A percentile compares a stretch with the other conserved stretches of the same genome.
Conservation (phyloP, 768 basidiomycete species). For the Hirschioporus abietinus region DNA sequence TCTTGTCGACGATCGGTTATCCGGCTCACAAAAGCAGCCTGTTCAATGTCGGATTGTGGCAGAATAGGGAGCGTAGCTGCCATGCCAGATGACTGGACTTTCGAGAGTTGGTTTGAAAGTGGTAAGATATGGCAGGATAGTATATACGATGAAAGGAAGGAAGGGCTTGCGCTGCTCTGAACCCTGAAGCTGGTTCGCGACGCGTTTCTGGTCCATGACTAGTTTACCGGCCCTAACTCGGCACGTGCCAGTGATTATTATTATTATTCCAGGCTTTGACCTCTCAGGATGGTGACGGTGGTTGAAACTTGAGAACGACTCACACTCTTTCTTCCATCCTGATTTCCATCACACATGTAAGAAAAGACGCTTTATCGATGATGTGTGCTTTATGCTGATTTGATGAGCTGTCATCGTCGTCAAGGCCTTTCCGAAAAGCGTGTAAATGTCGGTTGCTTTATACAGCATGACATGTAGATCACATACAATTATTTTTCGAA, state of each 20-base stretch:
- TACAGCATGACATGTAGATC: not conserved
- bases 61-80: conserved; percentile 14
- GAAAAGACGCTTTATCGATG: too few species aligned
- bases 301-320: too few species aligned
- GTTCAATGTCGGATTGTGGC: conserved; percentile 14
- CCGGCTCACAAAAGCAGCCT: conserved; percentile 12
- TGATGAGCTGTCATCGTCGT: not conserved
- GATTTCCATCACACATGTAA: too few species aligned
- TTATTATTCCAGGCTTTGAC: too few species aligned
- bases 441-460: not conserved
- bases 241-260: too few species aligned
- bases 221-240: too few species aligned
- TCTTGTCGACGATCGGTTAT: conserved; percentile 12
- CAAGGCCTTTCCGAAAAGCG: not conserved
- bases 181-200: too few species aligned
- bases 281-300: too few species aligned
- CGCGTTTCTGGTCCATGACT: too few species aligned
- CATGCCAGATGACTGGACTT: not conserved
- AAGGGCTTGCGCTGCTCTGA: too few species aligned
- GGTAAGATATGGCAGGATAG: not conserved
- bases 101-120: not conserved
- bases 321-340: too few species aligned
- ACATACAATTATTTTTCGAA: not conserved
- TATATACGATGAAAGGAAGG: not conserved
- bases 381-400: not conserved